A percentile compares a stretch with the other conserved stretches of the same genome.
Evolutionary conservation across 75 land plant species (phyloP).

Genomic region (Gnetum montanum): DNA sequence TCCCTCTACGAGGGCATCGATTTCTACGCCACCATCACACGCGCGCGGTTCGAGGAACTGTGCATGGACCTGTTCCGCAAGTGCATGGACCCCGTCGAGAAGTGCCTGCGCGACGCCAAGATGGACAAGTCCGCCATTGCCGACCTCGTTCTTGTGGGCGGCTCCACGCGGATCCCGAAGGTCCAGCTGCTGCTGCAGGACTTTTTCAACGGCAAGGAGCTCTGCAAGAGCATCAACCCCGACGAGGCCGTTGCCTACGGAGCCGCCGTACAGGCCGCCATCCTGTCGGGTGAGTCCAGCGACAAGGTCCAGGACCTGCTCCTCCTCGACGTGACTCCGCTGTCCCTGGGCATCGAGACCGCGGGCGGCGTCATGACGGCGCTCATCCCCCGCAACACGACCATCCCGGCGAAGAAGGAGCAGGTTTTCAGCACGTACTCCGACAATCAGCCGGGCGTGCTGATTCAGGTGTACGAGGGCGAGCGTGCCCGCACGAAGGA

Average conservation of each 20-base stretch:
- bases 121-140: constrained; percentile 35
- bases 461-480: constrained; percentile 49
- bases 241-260: constrained; percentile 31
- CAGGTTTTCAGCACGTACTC: constrained; percentile 42
- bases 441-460: constrained; percentile 44
- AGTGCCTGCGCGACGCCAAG: constrained; percentile 41
- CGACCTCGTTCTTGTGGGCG: constrained; percentile 47
- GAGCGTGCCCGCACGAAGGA: constrained; percentile 36
- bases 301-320: constrained; percentile 23
- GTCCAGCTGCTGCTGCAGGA: constrained; percentile 23
- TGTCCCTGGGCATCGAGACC: constrained; percentile 13
- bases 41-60: constrained; percentile 42
- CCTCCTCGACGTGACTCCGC: constrained; percentile 19
- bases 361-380: constrained; percentile 27
- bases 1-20: constrained; percentile 53
- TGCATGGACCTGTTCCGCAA: constrained; percentile 46
- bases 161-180: constrained; percentile 32
- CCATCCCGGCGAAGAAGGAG: constrained; percentile 51
- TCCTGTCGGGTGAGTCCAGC: constrained; percentile 13
- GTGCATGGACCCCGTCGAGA: constrained; percentile 57
- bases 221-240: constrained; percentile 21
- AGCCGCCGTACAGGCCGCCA: constrained; percentile 24
- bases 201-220: constrained; percentile 24
- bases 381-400: constrained; percentile 49
- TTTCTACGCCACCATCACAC: constrained; percentile 52